phyloP scores from a whole-genome alignment of 169 alveolate genomes.

The Plasmodium cynomolgi region DNA sequence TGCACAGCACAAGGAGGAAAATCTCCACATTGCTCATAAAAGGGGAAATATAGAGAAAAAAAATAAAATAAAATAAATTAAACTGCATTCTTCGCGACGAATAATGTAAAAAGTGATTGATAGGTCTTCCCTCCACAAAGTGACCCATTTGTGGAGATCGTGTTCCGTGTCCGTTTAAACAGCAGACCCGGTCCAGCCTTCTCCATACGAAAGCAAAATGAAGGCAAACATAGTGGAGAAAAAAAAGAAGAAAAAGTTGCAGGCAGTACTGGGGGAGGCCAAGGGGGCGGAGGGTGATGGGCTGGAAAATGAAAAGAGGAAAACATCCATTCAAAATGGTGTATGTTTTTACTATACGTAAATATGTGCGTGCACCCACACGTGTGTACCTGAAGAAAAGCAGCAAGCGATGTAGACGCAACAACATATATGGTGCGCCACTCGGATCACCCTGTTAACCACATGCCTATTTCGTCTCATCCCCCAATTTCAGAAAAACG shows the following conservation, averaged over 20 bases:
- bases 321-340: constrained; percentile 1
- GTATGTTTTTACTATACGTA: constrained; percentile 9
- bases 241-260: constrained; percentile 50
- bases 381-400: not conserved
- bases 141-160: not conserved
- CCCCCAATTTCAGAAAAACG: constrained; percentile 35
- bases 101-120: not conserved
- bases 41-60: not conserved
- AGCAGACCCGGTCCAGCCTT: not conserved
- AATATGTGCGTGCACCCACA: not conserved
- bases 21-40: not conserved
- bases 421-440: not conserved
- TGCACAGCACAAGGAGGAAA: not conserved
- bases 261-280: constrained; percentile 4
- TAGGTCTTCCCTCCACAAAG: not conserved
- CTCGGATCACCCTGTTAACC: not conserved
- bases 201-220: not conserved
- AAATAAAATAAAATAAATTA: not conserved
- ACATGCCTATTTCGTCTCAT: not conserved
- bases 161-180: not conserved
- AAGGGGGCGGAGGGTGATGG: constrained; percentile 13
- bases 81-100: not conserved
- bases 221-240: constrained; percentile 41
- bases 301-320: constrained; percentile 21
- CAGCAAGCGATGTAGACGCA: not conserved